A percentile compares a stretch with the other conserved stretches of the same genome.
These are phyloP conservation scores for Microcera coccophila DNA, from an alignment of 2,329 filamentous ascomycete genomes.

Conservation along the genomic window DNA sequence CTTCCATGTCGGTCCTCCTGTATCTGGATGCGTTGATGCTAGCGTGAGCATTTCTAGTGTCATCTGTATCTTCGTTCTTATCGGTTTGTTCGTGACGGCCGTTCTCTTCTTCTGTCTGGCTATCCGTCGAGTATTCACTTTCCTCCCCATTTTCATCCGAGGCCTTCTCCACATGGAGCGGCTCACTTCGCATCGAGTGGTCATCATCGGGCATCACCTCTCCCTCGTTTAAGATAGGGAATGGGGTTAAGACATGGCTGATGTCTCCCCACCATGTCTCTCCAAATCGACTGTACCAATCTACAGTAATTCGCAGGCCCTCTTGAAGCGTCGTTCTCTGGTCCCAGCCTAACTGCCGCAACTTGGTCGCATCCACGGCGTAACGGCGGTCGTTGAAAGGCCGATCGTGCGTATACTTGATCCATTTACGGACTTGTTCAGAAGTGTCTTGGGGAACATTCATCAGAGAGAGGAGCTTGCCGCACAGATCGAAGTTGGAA, in stretches of 20 bases:
- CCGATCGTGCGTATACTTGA: slow-evolving; percentile 72
- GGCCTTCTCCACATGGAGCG: slow-evolving; percentile 24
- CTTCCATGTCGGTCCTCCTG: background rate
- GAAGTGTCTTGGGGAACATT: slow-evolving; percentile 48
- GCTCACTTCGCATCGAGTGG: slow-evolving; percentile 33
- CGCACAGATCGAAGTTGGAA: slow-evolving; percentile 67
- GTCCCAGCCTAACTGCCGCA: slow-evolving; percentile 64
- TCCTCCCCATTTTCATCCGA: slow-evolving; percentile 12
- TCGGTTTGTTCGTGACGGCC: too few relatives aligned
- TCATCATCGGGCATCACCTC: slow-evolving; percentile 52
- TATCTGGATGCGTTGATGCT: too few relatives aligned
- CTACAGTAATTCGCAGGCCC: slow-evolving; percentile 60
- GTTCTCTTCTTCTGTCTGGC: too few relatives aligned
- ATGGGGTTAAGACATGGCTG: slow-evolving; percentile 63
- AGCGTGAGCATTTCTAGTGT: too few relatives aligned
- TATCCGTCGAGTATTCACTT: slow-evolving; percentile 6
- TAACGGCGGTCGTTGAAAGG: slow-evolving; percentile 76
- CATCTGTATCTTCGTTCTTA: too few relatives aligned
- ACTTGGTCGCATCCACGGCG: slow-evolving; percentile 66
- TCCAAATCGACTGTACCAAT: slow-evolving; percentile 66
- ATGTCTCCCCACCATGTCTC: slow-evolving; percentile 72
- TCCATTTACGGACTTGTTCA: slow-evolving; percentile 58
- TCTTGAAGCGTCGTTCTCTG: slow-evolving; percentile 63
- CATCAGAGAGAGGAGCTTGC: slow-evolving; percentile 60
- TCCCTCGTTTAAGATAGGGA: slow-evolving; percentile 57